Evolutionary conservation across 768 basidiomycete species (phyloP), one percentile per base, ranked within the genome.

Genomic region (Boletellus ananas): DNA sequence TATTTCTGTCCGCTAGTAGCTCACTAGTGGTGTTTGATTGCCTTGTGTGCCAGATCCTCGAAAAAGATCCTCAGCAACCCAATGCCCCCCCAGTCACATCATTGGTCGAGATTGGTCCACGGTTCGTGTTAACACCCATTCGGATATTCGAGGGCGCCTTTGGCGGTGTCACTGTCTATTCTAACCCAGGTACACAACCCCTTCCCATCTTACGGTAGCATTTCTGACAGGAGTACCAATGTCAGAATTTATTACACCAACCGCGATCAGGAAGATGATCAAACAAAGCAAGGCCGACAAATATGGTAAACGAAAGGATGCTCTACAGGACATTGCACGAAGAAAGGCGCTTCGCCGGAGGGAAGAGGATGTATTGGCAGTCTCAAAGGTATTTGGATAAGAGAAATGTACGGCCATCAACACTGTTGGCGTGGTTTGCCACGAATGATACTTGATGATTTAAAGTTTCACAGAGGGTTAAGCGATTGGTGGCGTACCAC

Each of bases 61-160:
- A 96, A 70, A 97, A 94, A 67, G 93, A 96, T 66, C 92, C 94
- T 14, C 65, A 87, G 39, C 86, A 91, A 59, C 90, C 92, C 2
- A 87, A 87, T 58, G 89, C 85, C 7, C 84, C 92, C 4, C 84
- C 90, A 3, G 83, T 88, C 50, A 93, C 81, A 45, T 83, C 90
- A n/a, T 78, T 99, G 18, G 81, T 94, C 17, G 96, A 98, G 72
- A 98, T 99, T 56, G 96, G 96, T 12, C 96, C 96, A 11, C 84
- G 96, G 39, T 96, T 98, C 68, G 96, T 98, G 42, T 75, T 99
- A 44, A 95, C 93, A 33, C 96, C 96, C 10, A 97, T 99, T 60
- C 84, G 93, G 47, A 94, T 99, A 51, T 99, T 99, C 64, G 96
- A 99, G 68, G 96, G 96, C 10, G 92, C 94, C 3, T 98, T 99